These are phyloP conservation scores for Entomortierella parvispora DNA, from an alignment of 192 early-diverging fungal species.

Conservation along the genomic window DNA sequence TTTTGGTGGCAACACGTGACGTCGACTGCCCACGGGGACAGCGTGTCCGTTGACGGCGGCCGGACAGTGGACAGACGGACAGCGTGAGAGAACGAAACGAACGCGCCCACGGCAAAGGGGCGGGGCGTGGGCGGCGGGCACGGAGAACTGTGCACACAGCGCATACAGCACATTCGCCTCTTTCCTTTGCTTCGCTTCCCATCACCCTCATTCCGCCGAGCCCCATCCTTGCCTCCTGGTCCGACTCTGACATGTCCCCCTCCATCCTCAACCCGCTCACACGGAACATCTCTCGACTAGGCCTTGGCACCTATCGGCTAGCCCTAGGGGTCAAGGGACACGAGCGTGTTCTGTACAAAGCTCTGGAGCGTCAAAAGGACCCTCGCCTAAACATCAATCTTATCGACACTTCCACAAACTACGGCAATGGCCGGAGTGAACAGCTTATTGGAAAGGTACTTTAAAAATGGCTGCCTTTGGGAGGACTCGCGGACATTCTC, in stretches of 20 bases:
- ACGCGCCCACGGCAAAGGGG: too few relatives aligned
- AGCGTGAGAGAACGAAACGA: too few relatives aligned
- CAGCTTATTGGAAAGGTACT: constrained; percentile 50
- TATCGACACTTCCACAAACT: constrained; percentile 54
- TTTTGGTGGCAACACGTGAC: neutral
- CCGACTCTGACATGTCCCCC: neutral
- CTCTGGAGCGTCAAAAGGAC: constrained; percentile 41
- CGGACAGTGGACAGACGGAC: too few relatives aligned
- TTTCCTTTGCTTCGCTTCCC: too few relatives aligned
- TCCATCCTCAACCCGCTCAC: constrained; percentile 63
- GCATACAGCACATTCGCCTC: too few relatives aligned
- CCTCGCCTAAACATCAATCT: constrained; percentile 41
- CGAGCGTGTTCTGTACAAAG: constrained; percentile 42
- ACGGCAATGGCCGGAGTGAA: constrained; percentile 43
- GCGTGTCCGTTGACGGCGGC: neutral
- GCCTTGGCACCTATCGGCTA: constrained; percentile 46
- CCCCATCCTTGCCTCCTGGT: neutral
- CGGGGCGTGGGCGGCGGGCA: too few relatives aligned
- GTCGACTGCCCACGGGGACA: neutral
- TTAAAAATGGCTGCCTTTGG: too few relatives aligned
- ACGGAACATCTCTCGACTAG: constrained; percentile 66
- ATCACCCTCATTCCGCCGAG: neutral
- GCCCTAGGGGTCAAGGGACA: constrained; percentile 24
- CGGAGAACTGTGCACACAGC: too few relatives aligned
- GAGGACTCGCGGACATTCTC: too few relatives aligned